Evolutionary conservation across 2,329 filamentous ascomycete genomes (phyloP).

Genomic region (Cladosporium halotolerans): DNA sequence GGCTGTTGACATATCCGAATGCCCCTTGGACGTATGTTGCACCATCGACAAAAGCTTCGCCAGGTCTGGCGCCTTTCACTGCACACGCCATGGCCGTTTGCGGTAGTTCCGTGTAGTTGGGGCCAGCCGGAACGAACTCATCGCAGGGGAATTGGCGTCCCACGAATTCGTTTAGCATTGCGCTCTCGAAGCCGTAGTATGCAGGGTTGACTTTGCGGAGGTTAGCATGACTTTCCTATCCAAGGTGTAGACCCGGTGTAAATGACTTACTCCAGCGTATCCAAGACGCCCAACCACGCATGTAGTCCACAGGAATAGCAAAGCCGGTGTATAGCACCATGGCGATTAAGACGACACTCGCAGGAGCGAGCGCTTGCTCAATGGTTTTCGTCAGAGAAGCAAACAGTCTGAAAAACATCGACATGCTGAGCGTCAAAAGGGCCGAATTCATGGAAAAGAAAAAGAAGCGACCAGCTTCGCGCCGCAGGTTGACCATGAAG

Average conservation of each 20-base stretch:
- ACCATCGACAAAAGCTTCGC: conserved; percentile 49
- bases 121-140: conserved; percentile 17
- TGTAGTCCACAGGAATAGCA: conserved; percentile 51
- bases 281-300: conserved; percentile 67
- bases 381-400: conserved; percentile 18
- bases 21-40: conserved; percentile 51
- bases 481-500: conserved; percentile 44
- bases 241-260: conserved; percentile 44
- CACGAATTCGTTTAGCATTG: conserved; percentile 50
- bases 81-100: conserved; percentile 21
- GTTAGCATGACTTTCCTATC: conserved; percentile 37
- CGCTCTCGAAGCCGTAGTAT: conserved; percentile 15
- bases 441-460: conserved; percentile 41
- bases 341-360: conserved; percentile 36
- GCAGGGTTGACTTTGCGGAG: conserved; percentile 49
- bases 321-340: conserved; percentile 66
- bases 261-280: conserved; percentile 53
- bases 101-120: conserved; percentile 18
- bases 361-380: conserved; percentile 13
- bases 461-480: conserved; percentile 43
- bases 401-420: conserved; percentile 36
- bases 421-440: conserved; percentile 36
- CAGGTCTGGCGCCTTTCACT: conserved; percentile 49
- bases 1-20: conserved; percentile 51
- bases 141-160: conserved; percentile 51